A percentile compares a stretch with the other conserved stretches of the same genome.
These are phyloP conservation scores for Erigeron canadensis DNA, from an alignment of 129 eudicot species.

Conservation along the genomic window DNA sequence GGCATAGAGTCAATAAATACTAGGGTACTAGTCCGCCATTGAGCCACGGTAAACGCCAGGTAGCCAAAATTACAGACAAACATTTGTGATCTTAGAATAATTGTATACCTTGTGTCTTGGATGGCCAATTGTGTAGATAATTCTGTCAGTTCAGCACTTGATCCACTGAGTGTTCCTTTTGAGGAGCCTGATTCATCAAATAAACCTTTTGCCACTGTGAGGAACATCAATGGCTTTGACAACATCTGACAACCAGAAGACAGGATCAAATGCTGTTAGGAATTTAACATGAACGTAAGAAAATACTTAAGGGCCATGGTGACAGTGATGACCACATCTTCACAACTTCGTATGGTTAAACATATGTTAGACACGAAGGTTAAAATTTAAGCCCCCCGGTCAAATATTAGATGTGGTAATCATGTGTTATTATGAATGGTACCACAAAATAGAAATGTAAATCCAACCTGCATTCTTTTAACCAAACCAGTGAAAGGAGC, in stretches of 20 bases:
- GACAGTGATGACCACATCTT: too few relatives aligned
- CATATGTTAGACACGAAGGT: too few relatives aligned
- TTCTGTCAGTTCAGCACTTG: slow-evolving; percentile 39
- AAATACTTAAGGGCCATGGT: too few relatives aligned
- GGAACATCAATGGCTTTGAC: slow-evolving; percentile 70
- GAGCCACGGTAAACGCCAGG: background rate
- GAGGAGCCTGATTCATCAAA: slow-evolving; percentile 35
- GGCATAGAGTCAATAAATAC: background rate
- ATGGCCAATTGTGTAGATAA: slow-evolving; percentile 31
- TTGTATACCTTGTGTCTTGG: slow-evolving; percentile 43
- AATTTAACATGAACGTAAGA: background rate
- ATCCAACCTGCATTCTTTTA: slow-evolving; percentile 59
- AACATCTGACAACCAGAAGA: slow-evolving; percentile 38
- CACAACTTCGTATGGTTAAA: too few relatives aligned
- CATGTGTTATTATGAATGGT: background rate
- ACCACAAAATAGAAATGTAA: background rate
- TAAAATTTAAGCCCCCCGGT: too few relatives aligned
- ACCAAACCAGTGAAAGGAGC: slow-evolving; percentile 46
- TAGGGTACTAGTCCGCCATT: background rate
- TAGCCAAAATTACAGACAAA: background rate
- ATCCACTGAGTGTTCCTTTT: slow-evolving; percentile 39
- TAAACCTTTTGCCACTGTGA: slow-evolving; percentile 57
- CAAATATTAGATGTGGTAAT: too few relatives aligned
- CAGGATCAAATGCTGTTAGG: slow-evolving; percentile 8
- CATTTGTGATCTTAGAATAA: slow-evolving; percentile 1